Evolutionary conservation across 2,329 filamentous ascomycete species (phyloP), one percentile per base, ranked within the genome.

Genomic region (Sporothrix pseudoabietina): DNA sequence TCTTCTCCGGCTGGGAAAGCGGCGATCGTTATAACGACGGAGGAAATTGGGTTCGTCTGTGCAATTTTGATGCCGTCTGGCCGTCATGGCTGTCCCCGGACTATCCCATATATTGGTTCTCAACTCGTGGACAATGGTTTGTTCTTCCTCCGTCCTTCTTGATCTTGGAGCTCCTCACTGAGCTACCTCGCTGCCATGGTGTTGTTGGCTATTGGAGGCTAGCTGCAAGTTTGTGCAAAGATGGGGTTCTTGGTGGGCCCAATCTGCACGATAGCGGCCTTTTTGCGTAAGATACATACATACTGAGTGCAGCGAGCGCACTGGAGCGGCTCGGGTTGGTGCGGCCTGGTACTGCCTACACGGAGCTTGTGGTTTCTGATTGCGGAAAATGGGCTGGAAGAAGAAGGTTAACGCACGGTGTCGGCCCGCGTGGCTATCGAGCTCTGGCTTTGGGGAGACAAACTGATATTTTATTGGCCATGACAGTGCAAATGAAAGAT

Each of bases 1-100:
- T 49, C 14, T 68, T 52, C 19, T 69, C 26, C 26, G 65, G 39
- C 65, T 69, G 65, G 47, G 32, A 69, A 69, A 69, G 19, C 41
- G 66, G 47, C n/a, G 49, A 69, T 69, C 66, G 26, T 26, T 2
- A 26, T 16, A 69, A 69, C 66, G 22, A 41, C 66, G 26, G 44
- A 30, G 65, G 32, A 49, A 30, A 52, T 14, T 16, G 26, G 44
- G 49, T 14, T 32, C 55, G 66, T 69, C 26, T 54, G 30, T 54
- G 66, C 30, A 54, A 54, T 47, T 63, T 26, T 44, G 35, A 35
- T 65, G 9, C n/a, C n/a, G 59, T 69, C 47, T 39, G 44, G 30
- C 55, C 30, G 22, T 52, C 39, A 26, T 22, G 4, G 16, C 35
- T 16, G 61, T 19, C n/a, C 44, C n/a, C 9, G 10, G 8, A 6